Evolutionary conservation across 169 alveolate species (phyloP), one percentile per base, ranked within the genome.

Genomic region (Plasmodium malariae): DNA sequence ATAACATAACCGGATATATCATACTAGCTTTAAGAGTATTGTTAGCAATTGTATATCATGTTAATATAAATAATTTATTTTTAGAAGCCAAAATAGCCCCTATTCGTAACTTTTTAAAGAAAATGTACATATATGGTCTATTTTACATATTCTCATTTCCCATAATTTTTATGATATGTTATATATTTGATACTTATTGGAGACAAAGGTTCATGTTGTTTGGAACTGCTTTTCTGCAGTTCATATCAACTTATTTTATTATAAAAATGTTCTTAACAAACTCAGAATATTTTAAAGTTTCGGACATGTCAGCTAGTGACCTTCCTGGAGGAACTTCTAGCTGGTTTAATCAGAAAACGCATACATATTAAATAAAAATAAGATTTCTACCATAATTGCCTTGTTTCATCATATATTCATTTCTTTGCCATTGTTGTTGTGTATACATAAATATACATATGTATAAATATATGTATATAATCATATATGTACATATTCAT

Each of bases 251-350:
- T 26, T 78, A 78, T 55, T 78, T 62, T 78, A 78, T 78, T 68
- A 78, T 78, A 24, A 78, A 78, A 78, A 78, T 78, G 89, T 78
- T 65, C 76, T 55, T 78, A 78, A 78, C 89, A 32, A 78, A 63
- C 63, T 78, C 89, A 26, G 89, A 78, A 68, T 78, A 78, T 54
- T 78, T 78, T 78, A 78, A 78, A 63, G 89, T 78, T 62, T 78
- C 89, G n/a, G 89, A 78, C 21, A 62, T 78, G 89, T 78, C 89
- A 32, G 89, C 89, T 45, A 78, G 89, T 26, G 89, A 78, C 48
- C 89, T 78, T 40, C 89, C 89, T 62, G 89, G 89, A 62, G 89
- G 78, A 78, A 78, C 89, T 12, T 34, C 80, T 55, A 78, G 89
- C 63, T 78, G 74, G 76, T 78, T 78, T 40, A 78, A 78, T 78